Percentiles rank a stretch among this genome's conserved stretches.
Evolutionary conservation across 2,329 filamentous ascomycete species (phyloP).

Genomic region (Magnaporthiopsis incrustans): DNA sequence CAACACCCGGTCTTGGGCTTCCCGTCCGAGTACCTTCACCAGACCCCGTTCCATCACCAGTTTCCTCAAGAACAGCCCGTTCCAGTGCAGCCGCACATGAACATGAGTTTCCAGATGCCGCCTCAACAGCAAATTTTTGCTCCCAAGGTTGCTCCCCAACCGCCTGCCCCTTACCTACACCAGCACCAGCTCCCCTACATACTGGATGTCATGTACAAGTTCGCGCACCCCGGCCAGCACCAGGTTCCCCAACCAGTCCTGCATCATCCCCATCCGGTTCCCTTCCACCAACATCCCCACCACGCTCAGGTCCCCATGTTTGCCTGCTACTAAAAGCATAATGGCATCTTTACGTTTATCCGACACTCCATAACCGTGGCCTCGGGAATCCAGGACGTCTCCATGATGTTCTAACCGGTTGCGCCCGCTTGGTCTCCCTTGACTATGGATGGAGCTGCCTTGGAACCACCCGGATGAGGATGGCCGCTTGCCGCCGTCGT

Average conservation of each 20-base stretch:
- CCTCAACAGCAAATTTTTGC: background rate
- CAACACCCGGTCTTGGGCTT: slow-evolving; percentile 22
- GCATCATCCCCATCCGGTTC: slow-evolving; percentile 6
- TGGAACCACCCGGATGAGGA: background rate
- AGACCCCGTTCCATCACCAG: background rate
- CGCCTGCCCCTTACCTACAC: background rate
- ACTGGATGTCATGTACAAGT: slow-evolving; percentile 6
- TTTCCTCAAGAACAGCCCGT: background rate
- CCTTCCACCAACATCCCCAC: slow-evolving; percentile 3
- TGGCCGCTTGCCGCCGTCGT: background rate
- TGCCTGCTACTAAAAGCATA: slow-evolving; percentile 3
- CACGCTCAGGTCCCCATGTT: slow-evolving; percentile 6
- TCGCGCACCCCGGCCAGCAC: background rate
- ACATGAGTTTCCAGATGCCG: background rate
- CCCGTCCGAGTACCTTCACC: slow-evolving; percentile 33
- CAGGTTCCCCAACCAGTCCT: slow-evolving; percentile 2
- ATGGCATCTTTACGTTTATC: background rate
- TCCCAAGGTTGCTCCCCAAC: background rate
- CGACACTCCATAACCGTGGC: background rate
- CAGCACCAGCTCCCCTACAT: slow-evolving; percentile 2
- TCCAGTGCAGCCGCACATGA: background rate
- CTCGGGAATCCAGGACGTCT: background rate
- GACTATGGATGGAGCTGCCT: background rate
- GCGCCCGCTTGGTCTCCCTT: background rate
- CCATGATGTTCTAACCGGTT: background rate